phyloP scores from a whole-genome alignment of 441 rosid genomes.

The Pelargonium myrrhifolium region DNA sequence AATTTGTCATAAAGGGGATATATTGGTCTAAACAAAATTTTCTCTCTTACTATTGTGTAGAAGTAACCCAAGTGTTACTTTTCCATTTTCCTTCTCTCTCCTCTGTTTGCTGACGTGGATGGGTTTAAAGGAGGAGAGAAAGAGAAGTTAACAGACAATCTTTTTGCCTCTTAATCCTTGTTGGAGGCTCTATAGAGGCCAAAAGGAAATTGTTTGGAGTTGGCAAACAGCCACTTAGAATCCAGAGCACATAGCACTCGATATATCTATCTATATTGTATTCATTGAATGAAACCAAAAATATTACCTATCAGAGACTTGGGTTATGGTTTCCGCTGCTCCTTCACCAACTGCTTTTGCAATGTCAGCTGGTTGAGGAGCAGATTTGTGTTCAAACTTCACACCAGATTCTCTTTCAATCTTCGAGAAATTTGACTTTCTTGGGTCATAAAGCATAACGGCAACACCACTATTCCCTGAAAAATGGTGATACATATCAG shows the following conservation, averaged over 20 bases:
- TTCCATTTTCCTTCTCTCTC: too few relatives aligned
- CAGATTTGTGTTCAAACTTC: conserved; percentile 69
- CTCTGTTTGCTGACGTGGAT: too few relatives aligned
- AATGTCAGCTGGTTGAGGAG: conserved; percentile 71
- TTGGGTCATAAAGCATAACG: conserved; percentile 82
- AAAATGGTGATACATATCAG: conserved; percentile 13
- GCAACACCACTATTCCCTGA: conserved; percentile 88
- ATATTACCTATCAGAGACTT: conserved; percentile 73
- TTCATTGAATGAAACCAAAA: not conserved
- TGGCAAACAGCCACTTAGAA: too few relatives aligned
- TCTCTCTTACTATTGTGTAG: too few relatives aligned
- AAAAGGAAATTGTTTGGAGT: too few relatives aligned
- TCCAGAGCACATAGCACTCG: not conserved
- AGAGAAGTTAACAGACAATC: too few relatives aligned
- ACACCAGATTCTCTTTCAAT: conserved; percentile 82
- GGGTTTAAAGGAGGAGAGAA: too few relatives aligned
- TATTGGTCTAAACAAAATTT: too few relatives aligned
- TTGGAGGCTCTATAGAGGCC: too few relatives aligned
- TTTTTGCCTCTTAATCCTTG: too few relatives aligned
- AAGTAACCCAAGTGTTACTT: too few relatives aligned
- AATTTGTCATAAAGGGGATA: too few relatives aligned
- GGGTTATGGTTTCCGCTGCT: conserved; percentile 60
- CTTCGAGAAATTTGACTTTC: conserved; percentile 56
- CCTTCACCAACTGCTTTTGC: conserved; percentile 64
- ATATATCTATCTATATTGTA: conserved; percentile 1